A percentile compares a stretch with the other conserved stretches of the same genome.
Conservation (phyloP, 768 basidiomycete genomes). For the Boletus rufocinnamomeus region DNA sequence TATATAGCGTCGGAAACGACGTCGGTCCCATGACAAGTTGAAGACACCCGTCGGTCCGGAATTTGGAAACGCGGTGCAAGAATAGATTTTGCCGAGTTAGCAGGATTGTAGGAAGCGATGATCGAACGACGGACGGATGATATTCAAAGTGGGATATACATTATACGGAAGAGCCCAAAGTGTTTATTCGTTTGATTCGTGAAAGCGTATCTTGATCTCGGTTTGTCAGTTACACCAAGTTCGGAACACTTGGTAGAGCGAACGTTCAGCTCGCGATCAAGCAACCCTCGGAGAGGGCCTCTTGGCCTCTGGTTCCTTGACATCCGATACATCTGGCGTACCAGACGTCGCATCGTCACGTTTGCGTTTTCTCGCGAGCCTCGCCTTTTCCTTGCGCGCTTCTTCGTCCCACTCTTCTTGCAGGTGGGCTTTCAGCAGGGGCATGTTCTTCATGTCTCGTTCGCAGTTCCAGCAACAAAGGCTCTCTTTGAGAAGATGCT, state of each 20-base stretch:
- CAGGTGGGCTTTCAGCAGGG: slow-evolving; percentile 72
- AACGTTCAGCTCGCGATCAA: slow-evolving; percentile 4
- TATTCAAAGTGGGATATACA: slow-evolving; percentile 11
- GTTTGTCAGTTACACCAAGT: neutral
- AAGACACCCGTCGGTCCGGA: neutral
- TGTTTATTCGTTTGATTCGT: neutral
- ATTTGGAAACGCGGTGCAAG: slow-evolving; percentile 27
- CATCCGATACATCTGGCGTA: neutral
- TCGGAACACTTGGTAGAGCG: neutral
- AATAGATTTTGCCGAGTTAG: neutral
- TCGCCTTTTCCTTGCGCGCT: slow-evolving; percentile 43
- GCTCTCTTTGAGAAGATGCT: slow-evolving; percentile 64
- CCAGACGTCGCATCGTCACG: slow-evolving; percentile 10
- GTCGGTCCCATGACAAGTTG: neutral
- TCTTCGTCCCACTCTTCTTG: slow-evolving; percentile 69
- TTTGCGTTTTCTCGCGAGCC: slow-evolving; percentile 44
- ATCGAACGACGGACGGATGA: neutral
- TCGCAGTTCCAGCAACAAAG: slow-evolving; percentile 75
- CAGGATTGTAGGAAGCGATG: neutral
- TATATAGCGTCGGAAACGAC: neutral
- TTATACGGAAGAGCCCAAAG: neutral
- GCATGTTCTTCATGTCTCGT: slow-evolving; percentile 65
- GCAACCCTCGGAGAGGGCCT: slow-evolving; percentile 4
- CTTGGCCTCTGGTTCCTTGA: slow-evolving; percentile 18
- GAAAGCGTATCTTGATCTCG: neutral